phyloP scores from a whole-genome alignment of 2,329 filamentous ascomycete genomes.

The Daldinia sp. region DNA sequence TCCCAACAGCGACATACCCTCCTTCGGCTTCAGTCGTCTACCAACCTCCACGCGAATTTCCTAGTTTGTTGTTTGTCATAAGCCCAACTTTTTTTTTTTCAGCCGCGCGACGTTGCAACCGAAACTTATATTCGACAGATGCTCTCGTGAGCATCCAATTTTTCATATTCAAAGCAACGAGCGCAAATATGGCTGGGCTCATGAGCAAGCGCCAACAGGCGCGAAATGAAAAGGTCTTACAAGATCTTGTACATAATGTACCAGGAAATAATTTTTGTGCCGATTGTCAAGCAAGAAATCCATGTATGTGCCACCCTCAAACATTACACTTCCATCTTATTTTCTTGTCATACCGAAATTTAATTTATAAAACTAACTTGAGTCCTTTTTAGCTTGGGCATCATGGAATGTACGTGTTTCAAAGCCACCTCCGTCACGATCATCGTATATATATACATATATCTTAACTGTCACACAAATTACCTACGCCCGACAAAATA shows the following conservation, averaged over 20 bases:
- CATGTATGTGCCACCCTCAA: slow-evolving; percentile 66
- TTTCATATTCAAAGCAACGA: slow-evolving; percentile 5
- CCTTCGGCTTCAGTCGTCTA: slow-evolving; percentile 26
- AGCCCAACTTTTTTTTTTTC: slow-evolving; percentile 29
- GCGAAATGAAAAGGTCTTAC: slow-evolving; percentile 91
- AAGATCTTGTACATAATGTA: slow-evolving; percentile 84
- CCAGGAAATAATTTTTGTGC: slow-evolving; percentile 94
- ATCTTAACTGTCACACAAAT: slow-evolving; percentile 2
- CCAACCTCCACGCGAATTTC: slow-evolving; percentile 25
- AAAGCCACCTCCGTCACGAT: slow-evolving; percentile 8
- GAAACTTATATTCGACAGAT: slow-evolving; percentile 14
- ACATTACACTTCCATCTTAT: not conserved
- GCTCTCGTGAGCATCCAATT: slow-evolving; percentile 24
- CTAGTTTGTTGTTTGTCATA: slow-evolving; percentile 25
- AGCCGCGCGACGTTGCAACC: slow-evolving; percentile 34
- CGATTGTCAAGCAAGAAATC: slow-evolving; percentile 90
- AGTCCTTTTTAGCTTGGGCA: slow-evolving; percentile 78
- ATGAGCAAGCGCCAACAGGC: slow-evolving; percentile 97
- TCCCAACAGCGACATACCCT: slow-evolving; percentile 30
- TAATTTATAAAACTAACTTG: slow-evolving; percentile 15
- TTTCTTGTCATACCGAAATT: not conserved
- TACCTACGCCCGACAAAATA: slow-evolving; percentile 4
- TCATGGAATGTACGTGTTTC: slow-evolving; percentile 84
- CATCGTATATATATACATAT: not conserved
- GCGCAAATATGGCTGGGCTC: slow-evolving; percentile 68